Conservation (phyloP, 2,329 filamentous ascomycete species). For the Alternaria consortialis region DNA sequence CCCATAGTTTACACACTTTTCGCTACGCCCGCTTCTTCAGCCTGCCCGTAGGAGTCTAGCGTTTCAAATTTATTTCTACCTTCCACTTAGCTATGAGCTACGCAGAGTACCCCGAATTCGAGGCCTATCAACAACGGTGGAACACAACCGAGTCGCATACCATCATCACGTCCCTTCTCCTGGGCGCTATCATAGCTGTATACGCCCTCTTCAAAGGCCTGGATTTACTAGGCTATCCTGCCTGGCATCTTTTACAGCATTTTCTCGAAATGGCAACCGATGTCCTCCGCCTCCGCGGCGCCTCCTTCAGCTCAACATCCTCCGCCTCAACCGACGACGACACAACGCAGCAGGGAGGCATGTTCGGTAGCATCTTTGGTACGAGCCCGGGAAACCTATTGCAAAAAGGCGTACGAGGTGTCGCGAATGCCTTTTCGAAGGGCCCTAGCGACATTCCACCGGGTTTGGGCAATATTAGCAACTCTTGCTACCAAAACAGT, state of each 20-base stretch:
- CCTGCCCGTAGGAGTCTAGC: conserved; percentile 4
- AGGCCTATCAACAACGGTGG: conserved; percentile 27
- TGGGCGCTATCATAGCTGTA: conserved; percentile 32
- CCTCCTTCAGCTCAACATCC: conserved; percentile 13
- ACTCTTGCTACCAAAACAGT: conserved; percentile 98
- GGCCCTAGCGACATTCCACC: conserved; percentile 50
- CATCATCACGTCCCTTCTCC: conserved; percentile 25
- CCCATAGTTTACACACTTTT: conserved; percentile 21
- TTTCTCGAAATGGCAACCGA: conserved; percentile 45
- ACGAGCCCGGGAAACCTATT: conserved; percentile 50
- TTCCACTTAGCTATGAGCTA: conserved; percentile 34
- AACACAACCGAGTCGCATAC: conserved; percentile 21
- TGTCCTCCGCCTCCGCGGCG: conserved; percentile 12
- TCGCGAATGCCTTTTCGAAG: conserved; percentile 49
- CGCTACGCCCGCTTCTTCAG: conserved; percentile 12
- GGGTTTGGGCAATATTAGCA: conserved; percentile 90
- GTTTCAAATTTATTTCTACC: conserved; percentile 18
- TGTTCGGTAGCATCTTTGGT: conserved; percentile 48
- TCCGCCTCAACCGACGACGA: conserved; percentile 31
- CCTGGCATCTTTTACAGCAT: conserved; percentile 62
- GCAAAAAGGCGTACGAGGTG: conserved; percentile 45
- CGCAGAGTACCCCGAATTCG: conserved; percentile 26
- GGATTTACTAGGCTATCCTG: conserved; percentile 42
- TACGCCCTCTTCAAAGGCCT: conserved; percentile 42
- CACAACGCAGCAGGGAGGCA: conserved; percentile 32